Evolutionary conservation across 1,139 yeast genomes (phyloP), one percentile per base, ranked within the genome.

Genomic region (Candida sanyaensis): DNA sequence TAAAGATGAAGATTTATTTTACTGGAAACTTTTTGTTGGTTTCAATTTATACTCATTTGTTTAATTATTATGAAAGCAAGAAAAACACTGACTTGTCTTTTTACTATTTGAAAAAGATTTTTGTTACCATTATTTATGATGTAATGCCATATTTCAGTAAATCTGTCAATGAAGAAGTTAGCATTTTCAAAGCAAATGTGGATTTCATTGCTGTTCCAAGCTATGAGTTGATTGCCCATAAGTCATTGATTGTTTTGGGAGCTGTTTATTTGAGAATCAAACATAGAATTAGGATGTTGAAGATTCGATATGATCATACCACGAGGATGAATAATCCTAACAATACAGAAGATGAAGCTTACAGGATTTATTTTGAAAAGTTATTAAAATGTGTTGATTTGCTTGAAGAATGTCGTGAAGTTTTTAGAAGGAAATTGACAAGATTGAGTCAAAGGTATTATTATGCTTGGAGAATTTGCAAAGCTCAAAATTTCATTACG

Each of bases 121-220:
- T 68, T 23, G 58, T 58, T 29, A 56, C 65, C 7, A 50, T 63
- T 21, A 57, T 64, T 2, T 55, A 55, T 13, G 71, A 71, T 40
- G 55, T 68, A 11, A 60, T 70, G 67, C 75, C 75, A 11, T 67
- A 66, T 45, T 66, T 64, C 46, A 55, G 54, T 42, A 62, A 63
- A 26, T 61, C 61, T 47, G 52, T 66, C 28, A 43, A 44, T 37
- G 63, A 63, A 42, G 56, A 58, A 23, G 56, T 60, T 26, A 59
- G 58, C 24, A 50, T 50, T 6, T 60, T 58, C 39, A 51, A 46
- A 31, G 54, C 55, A 38, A 50, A 59, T 8, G 63, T 72, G 17
- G 80, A 75, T 50, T 64, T 69, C 55, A 56, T 66, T 11, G 53
- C 75, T 2, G 68, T 73, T 5, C 80, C 80, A 0, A 58, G 61